These are phyloP conservation scores for Botryotinia convoluta DNA, from an alignment of 2,329 filamentous ascomycete species.

Conservation along the genomic window DNA sequence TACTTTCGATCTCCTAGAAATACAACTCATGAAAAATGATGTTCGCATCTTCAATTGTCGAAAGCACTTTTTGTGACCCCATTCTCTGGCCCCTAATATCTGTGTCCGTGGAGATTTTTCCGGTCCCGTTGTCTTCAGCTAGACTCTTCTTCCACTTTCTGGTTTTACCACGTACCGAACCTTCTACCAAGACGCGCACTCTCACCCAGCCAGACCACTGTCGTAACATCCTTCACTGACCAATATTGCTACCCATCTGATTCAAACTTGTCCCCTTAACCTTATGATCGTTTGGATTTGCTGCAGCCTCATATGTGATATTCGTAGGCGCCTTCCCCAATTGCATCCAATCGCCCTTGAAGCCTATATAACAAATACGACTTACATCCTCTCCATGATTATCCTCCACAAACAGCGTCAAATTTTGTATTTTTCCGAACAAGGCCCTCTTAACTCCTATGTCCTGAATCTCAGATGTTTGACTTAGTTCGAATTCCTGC, in stretches of 20 bases:
- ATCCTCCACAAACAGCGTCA: conserved; percentile 86
- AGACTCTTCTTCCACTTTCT: neutral
- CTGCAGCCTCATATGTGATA: conserved; percentile 90
- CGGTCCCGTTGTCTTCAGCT: neutral
- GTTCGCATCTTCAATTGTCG: neutral
- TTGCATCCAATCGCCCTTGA: conserved; percentile 92
- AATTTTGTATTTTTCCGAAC: conserved; percentile 79
- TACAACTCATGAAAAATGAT: neutral
- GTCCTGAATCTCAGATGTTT: conserved; percentile 80
- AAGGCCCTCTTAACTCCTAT: conserved; percentile 81
- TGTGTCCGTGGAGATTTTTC: neutral
- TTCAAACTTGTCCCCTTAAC: conserved; percentile 56
- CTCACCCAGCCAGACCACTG: neutral
- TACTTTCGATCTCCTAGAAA: too few species aligned
- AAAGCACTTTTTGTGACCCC: neutral
- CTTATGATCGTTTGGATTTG: conserved; percentile 85
- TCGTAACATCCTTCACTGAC: conserved; percentile 35
- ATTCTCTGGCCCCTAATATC: neutral
- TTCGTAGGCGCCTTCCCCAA: conserved; percentile 78
- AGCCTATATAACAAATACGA: conserved; percentile 77
- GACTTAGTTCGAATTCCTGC: conserved; percentile 74
- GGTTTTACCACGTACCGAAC: neutral
- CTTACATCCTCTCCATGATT: conserved; percentile 83
- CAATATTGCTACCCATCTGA: conserved; percentile 55
- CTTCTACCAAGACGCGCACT: neutral